A percentile compares a stretch with the other conserved stretches of the same genome.
Conservation (phyloP, 169 alveolate genomes). For the Eimeria sp. region DNA sequence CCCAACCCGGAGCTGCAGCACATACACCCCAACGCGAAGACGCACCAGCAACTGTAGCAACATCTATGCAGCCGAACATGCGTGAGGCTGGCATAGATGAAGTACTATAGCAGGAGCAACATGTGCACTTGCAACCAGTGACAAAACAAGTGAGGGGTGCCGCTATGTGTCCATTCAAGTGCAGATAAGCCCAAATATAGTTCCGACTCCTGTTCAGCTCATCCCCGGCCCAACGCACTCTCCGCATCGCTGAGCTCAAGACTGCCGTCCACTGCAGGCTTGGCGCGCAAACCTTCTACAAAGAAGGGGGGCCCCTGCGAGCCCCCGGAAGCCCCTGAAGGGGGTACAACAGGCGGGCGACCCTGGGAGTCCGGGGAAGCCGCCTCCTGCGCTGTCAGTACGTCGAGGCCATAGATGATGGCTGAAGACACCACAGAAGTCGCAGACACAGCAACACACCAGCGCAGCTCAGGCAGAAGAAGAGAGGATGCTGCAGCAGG, state of each 20-base stretch:
- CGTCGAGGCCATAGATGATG: constrained; percentile 35
- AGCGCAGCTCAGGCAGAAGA: not conserved
- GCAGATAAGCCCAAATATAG: not conserved
- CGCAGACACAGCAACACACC: not conserved
- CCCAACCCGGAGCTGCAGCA: constrained; percentile 62
- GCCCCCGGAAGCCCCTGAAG: constrained; percentile 6
- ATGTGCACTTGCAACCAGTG: not conserved
- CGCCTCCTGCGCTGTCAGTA: constrained; percentile 33
- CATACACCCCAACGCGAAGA: not conserved
- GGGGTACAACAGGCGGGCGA: not conserved
- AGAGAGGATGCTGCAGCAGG: not conserved
- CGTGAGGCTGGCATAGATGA: not conserved
- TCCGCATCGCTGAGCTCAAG: constrained; percentile 10
- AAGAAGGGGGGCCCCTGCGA: constrained; percentile 51
- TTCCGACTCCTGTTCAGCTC: not conserved
- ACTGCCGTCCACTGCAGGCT: constrained; percentile 63
- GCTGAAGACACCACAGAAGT: constrained; percentile 30
- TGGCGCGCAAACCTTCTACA: constrained; percentile 49
- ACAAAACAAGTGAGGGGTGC: not conserved
- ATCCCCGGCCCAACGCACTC: constrained; percentile 8
- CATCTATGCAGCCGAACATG: not conserved
- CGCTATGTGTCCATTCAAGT: not conserved
- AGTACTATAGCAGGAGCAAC: not conserved
- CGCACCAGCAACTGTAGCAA: not conserved
- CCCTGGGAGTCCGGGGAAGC: not conserved